Evolutionary conservation across 495 filamentous ascomycete species (phyloP).

Genomic region (Polyplosphaeria fusca): DNA sequence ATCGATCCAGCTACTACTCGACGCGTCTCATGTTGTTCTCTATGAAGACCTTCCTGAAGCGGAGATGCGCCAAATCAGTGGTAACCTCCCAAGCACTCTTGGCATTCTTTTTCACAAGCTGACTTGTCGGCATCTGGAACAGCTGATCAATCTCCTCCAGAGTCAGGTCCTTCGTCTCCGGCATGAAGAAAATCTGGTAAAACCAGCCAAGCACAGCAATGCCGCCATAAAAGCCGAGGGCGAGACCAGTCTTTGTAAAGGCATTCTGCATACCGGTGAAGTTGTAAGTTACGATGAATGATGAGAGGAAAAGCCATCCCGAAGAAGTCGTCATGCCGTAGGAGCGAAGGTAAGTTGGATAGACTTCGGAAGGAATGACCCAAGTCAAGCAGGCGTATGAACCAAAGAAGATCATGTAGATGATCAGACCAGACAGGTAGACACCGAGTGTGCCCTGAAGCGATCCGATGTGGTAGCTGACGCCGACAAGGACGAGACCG

Average conservation of each 20-base stretch:
- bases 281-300: constrained; percentile 64
- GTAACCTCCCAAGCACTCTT: constrained; percentile 4
- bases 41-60: neutral
- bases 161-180: constrained; percentile 62
- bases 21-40: constrained; percentile 1
- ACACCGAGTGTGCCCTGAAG: constrained; percentile 46
- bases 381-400: constrained; percentile 62
- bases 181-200: constrained; percentile 51
- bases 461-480: constrained; percentile 48
- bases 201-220: constrained; percentile 55
- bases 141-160: constrained; percentile 60
- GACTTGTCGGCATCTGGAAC: constrained; percentile 54
- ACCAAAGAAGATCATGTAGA: constrained; percentile 63
- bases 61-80: neutral
- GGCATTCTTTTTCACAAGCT: constrained; percentile 43
- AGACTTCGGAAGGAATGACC: constrained; percentile 59
- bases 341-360: constrained; percentile 58
- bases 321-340: constrained; percentile 61
- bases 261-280: constrained; percentile 57
- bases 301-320: constrained; percentile 56
- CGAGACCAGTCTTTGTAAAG: constrained; percentile 56
- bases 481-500: constrained; percentile 56
- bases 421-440: constrained; percentile 57
- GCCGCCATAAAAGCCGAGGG: constrained; percentile 60
- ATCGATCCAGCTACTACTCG: too few species aligned